A percentile compares a stretch with the other conserved stretches of the same genome.
phyloP scores from a whole-genome alignment of 176 grass and related monocot species.

The Miscanthus lutarioriparius region DNA sequence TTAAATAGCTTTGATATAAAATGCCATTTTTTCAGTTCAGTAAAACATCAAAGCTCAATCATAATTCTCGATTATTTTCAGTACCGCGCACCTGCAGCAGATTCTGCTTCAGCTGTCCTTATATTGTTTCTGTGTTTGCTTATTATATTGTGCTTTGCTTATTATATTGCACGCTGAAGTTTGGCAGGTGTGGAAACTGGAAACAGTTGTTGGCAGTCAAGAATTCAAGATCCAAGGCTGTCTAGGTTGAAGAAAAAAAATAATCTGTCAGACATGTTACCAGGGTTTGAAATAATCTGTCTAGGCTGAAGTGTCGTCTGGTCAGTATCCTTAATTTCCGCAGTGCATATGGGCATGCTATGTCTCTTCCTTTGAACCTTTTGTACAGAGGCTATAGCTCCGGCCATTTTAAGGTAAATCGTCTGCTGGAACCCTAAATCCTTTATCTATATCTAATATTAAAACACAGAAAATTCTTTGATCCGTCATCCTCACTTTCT shows the following conservation, averaged over 20 bases:
- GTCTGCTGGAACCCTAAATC: background rate
- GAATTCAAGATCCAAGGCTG: slow-evolving; percentile 29
- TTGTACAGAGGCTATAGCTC: too few relatives aligned
- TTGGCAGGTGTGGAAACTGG: slow-evolving; percentile 39
- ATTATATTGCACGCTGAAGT: slow-evolving; percentile 9
- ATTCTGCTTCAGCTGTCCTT: background rate
- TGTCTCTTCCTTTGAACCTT: too few relatives aligned
- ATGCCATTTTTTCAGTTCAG: background rate
- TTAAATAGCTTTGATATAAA: background rate
- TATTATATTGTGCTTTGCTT: background rate
- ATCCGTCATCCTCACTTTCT: too few relatives aligned
- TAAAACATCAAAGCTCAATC: background rate
- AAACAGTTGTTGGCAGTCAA: slow-evolving; percentile 8
- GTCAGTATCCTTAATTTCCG: background rate
- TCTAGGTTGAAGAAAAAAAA: background rate
- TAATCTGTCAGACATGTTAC: background rate
- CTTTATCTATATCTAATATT: background rate
- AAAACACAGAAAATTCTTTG: too few relatives aligned
- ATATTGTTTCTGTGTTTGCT: background rate
- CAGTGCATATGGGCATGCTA: background rate
- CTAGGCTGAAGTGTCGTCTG: background rate
- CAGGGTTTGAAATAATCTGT: background rate
- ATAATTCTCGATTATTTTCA: background rate
- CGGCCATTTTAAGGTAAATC: too few relatives aligned
- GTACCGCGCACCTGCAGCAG: background rate